Evolutionary conservation across 2,329 filamentous ascomycete species (phyloP), one percentile per base, ranked within the genome.

Genomic region (Botrytis medusae): DNA sequence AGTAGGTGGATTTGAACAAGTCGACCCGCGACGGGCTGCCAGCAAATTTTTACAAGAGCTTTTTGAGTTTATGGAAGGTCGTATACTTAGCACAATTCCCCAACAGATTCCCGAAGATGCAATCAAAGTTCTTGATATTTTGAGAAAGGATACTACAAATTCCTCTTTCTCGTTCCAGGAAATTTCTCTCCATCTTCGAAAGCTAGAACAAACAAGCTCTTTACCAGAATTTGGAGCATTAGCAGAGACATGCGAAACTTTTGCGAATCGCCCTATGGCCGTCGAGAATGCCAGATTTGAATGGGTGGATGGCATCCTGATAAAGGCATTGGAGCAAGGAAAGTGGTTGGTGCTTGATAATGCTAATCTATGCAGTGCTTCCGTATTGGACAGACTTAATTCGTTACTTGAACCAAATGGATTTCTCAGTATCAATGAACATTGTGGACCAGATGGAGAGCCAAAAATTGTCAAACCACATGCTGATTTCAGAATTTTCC

Each of bases 311-410:
- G 96, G 97, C 73, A 89, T 97, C 65, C 90, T 99, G 61, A 92
- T 98, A 65, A 92, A 94, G 78, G 95, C 96, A 60, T 86, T 98
- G 18, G 88, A 97, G 79, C 86, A 91, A 77, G 96, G 96, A 22
- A 89, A 94, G 74, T 99, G 96, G 96, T 86, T 99, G 29, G 91
- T 99, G 18, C 89, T 99, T 34, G 96, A 99, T 82, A 98, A 99
- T 82, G 96, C 97, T 74, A 99, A 99, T 79, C 87, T 99, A 73
- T 99, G 97, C 84, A 98, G 92, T 79, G 92, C 95, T 37, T 97
- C 95, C 10, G 96, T 99, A 1, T 87, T 99, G 16, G 96, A 99
- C 82, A 89, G 97, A 75, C 85, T 99, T 69, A 99, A 99, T 81
- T 98, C 96, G 0, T 85, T 99, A 14, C 91, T 98, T 12, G 96